Evolutionary conservation across 495 filamentous ascomycete species (phyloP), one percentile per base, ranked within the genome.

Genomic region (Tuber magnatum): DNA sequence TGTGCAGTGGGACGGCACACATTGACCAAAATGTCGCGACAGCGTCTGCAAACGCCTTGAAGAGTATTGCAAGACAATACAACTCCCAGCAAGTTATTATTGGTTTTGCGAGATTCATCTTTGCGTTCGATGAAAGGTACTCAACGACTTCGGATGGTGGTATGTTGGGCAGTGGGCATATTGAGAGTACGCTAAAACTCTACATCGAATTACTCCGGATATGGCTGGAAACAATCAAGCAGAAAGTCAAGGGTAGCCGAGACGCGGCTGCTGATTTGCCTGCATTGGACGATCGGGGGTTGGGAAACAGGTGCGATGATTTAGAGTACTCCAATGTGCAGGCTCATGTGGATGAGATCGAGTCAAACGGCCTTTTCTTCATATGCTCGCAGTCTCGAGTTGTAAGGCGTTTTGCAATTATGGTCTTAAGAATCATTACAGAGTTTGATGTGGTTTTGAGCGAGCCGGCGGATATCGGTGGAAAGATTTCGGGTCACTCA

Each of bases 291-390:
- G 88, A 88, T 75, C 85, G 88, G 22, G 88, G 87, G 6, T 51
- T 82, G 9, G 88, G 86, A 8, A 90, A 84, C 72, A 85, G 89
- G 70, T 87, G 86, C 65, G 87, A 93, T 71, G 93, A 94, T 73
- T 86, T 98, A 39, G 95, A 99, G 82, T 84, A 94, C 51, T 95
- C 94, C 1, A 91, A 89, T 73, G 90, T 96, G 22, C 92, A 93
- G 84, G 92, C 92, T 7, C 92, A 97, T 77, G 94, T 98, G 24
- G 96, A 99, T 78, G 94, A 97, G 80, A 92, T 98, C 61, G 95
- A 99, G 82, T 94, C 94, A 28, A 94, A 97, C 82, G 95, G 96
- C 1, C 84, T 99, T n/a, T 98, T 99, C 86, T 98, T 99, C 83
- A 84, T 99, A 7, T 98, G 96, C 82, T 98, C 95, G 0, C 96